Conservation (phyloP, 164 flowering plant genomes). For the Santalum album region DNA sequence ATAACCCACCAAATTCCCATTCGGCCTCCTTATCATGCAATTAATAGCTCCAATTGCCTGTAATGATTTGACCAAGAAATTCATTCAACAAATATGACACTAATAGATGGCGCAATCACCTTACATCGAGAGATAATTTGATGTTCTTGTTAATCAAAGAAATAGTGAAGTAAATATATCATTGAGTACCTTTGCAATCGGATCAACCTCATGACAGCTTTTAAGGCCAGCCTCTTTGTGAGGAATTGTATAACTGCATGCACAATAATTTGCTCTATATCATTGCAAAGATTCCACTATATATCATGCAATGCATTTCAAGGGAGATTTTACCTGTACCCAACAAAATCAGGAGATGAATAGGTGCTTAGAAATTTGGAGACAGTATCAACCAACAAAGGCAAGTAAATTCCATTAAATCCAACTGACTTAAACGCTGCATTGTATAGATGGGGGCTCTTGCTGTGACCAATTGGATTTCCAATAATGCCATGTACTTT, state of each 20-base stretch:
- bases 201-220: slow-evolving; percentile 86
- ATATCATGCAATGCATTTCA: too few relatives aligned
- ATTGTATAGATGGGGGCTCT: slow-evolving; percentile 67
- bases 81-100: background rate
- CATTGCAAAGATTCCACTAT: too few relatives aligned
- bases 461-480: slow-evolving; percentile 93
- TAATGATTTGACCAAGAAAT: slow-evolving; percentile 10
- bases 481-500: slow-evolving; percentile 93
- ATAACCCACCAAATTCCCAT: slow-evolving; percentile 75
- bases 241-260: slow-evolving; percentile 79
- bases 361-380: slow-evolving; percentile 59
- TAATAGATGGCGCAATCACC: too few relatives aligned
- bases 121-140: too few relatives aligned
- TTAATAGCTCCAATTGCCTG: slow-evolving; percentile 95
- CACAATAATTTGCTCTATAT: too few relatives aligned
- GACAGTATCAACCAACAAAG: slow-evolving; percentile 73
- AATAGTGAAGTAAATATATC: background rate
- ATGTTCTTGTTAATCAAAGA: too few relatives aligned
- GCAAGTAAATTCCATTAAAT: slow-evolving; percentile 79
- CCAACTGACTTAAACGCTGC: slow-evolving; percentile 66
- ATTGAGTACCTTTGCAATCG: slow-evolving; percentile 70
- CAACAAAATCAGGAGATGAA: slow-evolving; percentile 79
- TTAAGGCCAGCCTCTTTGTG: slow-evolving; percentile 82
- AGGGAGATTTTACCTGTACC: slow-evolving; percentile 64
- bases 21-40: slow-evolving; percentile 56